Evolutionary conservation across 441 rosid genomes (phyloP).

Genomic region (Heliophila coronopifolia): DNA sequence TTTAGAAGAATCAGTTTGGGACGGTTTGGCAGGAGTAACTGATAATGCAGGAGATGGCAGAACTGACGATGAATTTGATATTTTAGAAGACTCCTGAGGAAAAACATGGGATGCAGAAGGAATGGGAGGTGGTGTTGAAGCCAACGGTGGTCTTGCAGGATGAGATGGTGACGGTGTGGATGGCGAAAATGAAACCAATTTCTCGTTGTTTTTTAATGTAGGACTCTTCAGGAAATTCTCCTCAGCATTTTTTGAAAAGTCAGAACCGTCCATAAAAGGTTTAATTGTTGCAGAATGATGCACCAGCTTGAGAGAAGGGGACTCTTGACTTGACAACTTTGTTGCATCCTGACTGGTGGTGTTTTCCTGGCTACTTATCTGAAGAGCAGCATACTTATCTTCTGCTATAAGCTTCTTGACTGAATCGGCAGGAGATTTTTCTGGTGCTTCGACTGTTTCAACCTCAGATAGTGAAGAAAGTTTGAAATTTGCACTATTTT

Average conservation of each 20-base stretch:
- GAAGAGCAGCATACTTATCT: constrained; percentile 26
- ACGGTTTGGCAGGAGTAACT: constrained; percentile 24
- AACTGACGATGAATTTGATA: constrained; percentile 2
- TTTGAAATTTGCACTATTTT: constrained; percentile 30
- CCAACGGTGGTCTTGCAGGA: constrained; percentile 24
- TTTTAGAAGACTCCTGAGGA: constrained; percentile 8
- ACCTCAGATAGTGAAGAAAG: constrained; percentile 29
- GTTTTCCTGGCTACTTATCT: constrained; percentile 22
- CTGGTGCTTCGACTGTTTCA: constrained; percentile 26
- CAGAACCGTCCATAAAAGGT: constrained; percentile 28
- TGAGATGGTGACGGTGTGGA: constrained; percentile 33
- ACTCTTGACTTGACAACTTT: constrained; percentile 26
- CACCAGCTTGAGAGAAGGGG: constrained; percentile 26
- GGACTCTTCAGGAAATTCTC: constrained; percentile 7
- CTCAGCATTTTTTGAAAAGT: constrained; percentile 18
- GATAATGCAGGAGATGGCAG: constrained; percentile 22
- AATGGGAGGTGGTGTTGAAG: constrained; percentile 29
- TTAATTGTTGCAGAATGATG: constrained; percentile 31
- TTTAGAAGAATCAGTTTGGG: background rate
- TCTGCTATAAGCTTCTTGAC: constrained; percentile 25
- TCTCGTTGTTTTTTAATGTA: constrained; percentile 19
- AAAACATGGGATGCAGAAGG: constrained; percentile 29
- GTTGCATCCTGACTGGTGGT: constrained; percentile 22
- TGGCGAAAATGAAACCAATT: constrained; percentile 27
- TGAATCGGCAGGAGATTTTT: constrained; percentile 28